Conservation (phyloP, 2,329 filamentous ascomycete genomes). For the Hypomyces rosellus region DNA sequence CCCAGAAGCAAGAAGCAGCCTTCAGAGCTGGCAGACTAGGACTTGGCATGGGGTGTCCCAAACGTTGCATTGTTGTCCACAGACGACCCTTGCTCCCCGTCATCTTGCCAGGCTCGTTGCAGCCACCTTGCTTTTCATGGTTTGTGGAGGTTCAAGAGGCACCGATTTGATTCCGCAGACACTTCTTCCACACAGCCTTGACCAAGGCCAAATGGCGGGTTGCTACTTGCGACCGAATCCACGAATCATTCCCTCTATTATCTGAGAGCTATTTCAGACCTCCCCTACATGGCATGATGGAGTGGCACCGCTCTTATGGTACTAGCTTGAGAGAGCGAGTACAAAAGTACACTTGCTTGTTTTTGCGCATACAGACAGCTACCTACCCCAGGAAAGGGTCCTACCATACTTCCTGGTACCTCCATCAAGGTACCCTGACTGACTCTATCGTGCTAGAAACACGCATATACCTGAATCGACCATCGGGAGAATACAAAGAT, state of each 20-base stretch:
- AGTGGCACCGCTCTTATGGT: slow-evolving; percentile 9
- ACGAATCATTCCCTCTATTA: background rate
- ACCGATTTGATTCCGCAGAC: slow-evolving; percentile 8
- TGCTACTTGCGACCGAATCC: background rate
- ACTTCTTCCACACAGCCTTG: slow-evolving; percentile 5
- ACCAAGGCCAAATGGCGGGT: slow-evolving; percentile 3
- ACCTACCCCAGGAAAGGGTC: background rate
- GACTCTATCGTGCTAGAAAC: background rate
- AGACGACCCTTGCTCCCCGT: slow-evolving; percentile 11
- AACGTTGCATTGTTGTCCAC: slow-evolving; percentile 6
- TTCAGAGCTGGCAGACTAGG: slow-evolving; percentile 6
- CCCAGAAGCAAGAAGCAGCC: background rate
- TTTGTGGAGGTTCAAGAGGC: slow-evolving; percentile 9
- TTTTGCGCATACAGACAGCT: background rate
- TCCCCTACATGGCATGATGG: slow-evolving; percentile 2
- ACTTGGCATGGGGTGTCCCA: slow-evolving; percentile 11
- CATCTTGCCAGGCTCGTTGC: slow-evolving; percentile 9
- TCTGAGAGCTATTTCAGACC: slow-evolving; percentile 3
- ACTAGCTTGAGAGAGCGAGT: background rate
- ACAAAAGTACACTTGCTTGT: background rate
- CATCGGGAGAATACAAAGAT: slow-evolving; percentile 2
- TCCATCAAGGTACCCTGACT: background rate
- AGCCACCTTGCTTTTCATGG: slow-evolving; percentile 9
- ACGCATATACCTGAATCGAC: slow-evolving; percentile 1
- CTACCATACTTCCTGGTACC: background rate